Percentiles rank a stretch among this genome's conserved stretches.
These are phyloP conservation scores for Penicillium dipodomyicola DNA, from an alignment of 495 filamentous ascomycete species.

Conservation along the genomic window DNA sequence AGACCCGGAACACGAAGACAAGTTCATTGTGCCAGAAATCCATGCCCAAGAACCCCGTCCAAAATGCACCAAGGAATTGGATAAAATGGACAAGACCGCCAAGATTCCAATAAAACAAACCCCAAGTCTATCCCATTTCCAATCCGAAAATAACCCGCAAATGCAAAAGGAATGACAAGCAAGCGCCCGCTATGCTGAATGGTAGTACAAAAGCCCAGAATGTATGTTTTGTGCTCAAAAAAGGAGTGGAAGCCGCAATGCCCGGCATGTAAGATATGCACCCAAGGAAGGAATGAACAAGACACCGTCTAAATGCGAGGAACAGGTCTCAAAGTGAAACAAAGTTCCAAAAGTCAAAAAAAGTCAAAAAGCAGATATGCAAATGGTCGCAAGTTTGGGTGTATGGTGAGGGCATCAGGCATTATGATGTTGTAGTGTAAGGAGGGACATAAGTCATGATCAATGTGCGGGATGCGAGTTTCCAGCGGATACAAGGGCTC, in stretches of 20 bases:
- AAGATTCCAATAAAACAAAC: conserved; percentile 16
- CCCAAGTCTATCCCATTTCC: conserved; percentile 24
- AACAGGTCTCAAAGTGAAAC: conserved; percentile 17
- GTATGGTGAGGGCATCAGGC: conserved; percentile 36
- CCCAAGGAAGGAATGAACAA: conserved; percentile 41
- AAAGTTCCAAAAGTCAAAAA: conserved; percentile 7
- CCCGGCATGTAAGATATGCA: conserved; percentile 34
- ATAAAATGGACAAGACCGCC: conserved; percentile 15
- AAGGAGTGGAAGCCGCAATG: conserved; percentile 44
- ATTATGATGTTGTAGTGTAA: conserved; percentile 30
- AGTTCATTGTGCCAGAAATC: neutral
- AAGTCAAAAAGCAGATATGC: conserved; percentile 23
- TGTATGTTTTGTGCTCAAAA: conserved; percentile 14
- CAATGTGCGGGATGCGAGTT: conserved; percentile 13
- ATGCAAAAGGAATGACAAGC: conserved; percentile 48
- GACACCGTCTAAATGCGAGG: conserved; percentile 39
- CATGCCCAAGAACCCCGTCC: neutral
- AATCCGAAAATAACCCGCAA: conserved; percentile 38
- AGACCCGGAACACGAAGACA: conserved; percentile 1
- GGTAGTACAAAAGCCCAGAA: conserved; percentile 41
- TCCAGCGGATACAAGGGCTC: neutral
- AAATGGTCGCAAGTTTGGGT: conserved; percentile 12
- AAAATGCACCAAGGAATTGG: neutral
- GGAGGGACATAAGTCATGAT: conserved; percentile 46
- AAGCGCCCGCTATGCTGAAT: conserved; percentile 45